These are phyloP conservation scores for Thoreauomyces humboldtii DNA, from an alignment of 192 early-diverging fungal genomes.

Conservation along the genomic window DNA sequence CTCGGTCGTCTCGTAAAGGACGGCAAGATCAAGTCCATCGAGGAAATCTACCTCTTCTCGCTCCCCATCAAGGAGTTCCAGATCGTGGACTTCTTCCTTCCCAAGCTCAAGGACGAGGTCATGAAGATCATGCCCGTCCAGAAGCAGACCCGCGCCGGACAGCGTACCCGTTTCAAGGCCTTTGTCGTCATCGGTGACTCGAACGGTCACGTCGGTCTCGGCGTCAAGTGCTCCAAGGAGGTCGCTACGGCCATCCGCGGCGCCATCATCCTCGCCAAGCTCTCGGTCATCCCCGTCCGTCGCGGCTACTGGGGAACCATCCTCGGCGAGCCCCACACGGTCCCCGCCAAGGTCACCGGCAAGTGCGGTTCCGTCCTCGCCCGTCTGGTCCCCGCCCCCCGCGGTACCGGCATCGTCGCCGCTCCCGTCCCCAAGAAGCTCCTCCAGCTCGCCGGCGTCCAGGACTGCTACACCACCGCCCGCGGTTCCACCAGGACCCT, in stretches of 20 bases:
- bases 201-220: slow-evolving; percentile 97
- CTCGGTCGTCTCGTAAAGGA: slow-evolving; percentile 98
- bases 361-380: slow-evolving; percentile 80
- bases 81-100: slow-evolving; percentile 94
- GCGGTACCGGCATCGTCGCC: slow-evolving; percentile 98
- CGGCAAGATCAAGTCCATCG: slow-evolving; percentile 93
- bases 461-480: slow-evolving; percentile 96
- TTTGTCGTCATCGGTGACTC: slow-evolving; percentile 98
- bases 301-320: slow-evolving; percentile 98
- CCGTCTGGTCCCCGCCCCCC: slow-evolving; percentile 96
- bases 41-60: slow-evolving; percentile 97
- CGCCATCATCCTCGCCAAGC: slow-evolving; percentile 98
- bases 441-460: slow-evolving; percentile 93
- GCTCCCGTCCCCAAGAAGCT: slow-evolving; percentile 98
- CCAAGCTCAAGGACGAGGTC: slow-evolving; percentile 96
- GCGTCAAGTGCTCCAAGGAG: slow-evolving; percentile 99
- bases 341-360: slow-evolving; percentile 83
- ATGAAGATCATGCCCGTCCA: slow-evolving; percentile 99
- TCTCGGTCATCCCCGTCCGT: slow-evolving; percentile 95
- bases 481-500: slow-evolving; percentile 96
- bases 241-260: slow-evolving; percentile 98
- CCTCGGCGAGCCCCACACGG: slow-evolving; percentile 96
- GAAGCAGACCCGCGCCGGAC: slow-evolving; percentile 99
- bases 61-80: slow-evolving; percentile 99
- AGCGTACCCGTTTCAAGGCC: slow-evolving; percentile 99